Evolutionary conservation across 352 stramenopile species (phyloP).

Genomic region (Globisporangium heterothallicum): DNA sequence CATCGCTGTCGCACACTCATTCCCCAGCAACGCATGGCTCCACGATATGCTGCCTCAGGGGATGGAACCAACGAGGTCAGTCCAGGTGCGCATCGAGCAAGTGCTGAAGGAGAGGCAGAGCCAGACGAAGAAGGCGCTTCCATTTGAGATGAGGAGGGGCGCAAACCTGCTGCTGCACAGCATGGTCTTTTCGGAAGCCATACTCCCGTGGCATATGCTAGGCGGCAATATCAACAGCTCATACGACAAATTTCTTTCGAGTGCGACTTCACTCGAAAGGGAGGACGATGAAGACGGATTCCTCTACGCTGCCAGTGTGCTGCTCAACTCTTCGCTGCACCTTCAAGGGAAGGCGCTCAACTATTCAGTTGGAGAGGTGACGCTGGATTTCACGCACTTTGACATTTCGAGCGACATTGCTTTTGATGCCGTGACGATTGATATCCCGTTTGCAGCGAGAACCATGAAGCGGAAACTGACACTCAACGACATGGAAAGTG

Average conservation of each 20-base stretch:
- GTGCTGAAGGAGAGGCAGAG: not conserved
- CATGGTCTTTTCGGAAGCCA: slow-evolving; percentile 20
- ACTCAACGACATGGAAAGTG: slow-evolving; percentile 5
- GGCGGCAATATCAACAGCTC: slow-evolving; percentile 11
- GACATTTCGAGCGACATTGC: slow-evolving; percentile 22
- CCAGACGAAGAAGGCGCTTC: not conserved
- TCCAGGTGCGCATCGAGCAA: slow-evolving; percentile 14
- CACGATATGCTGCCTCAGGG: slow-evolving; percentile 24
- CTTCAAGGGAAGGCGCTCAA: slow-evolving; percentile 9
- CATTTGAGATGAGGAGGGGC: slow-evolving; percentile 19
- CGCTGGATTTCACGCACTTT: slow-evolving; percentile 25
- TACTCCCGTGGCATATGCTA: slow-evolving; percentile 10
- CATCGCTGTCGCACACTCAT: slow-evolving; percentile 26
- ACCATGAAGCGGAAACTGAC: slow-evolving; percentile 10
- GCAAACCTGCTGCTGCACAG: slow-evolving; percentile 28
- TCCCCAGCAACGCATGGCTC: slow-evolving; percentile 30
- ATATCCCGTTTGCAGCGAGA: slow-evolving; percentile 28
- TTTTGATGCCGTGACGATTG: slow-evolving; percentile 37
- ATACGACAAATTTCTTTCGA: slow-evolving; percentile 13
- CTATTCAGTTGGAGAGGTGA: slow-evolving; percentile 11
- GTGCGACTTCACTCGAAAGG: not conserved
- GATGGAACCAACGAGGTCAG: slow-evolving; percentile 5
- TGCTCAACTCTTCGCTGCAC: slow-evolving; percentile 12
- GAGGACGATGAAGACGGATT: slow-evolving; percentile 5
- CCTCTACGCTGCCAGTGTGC: slow-evolving; percentile 6